These are phyloP conservation scores for Kodamaea plutei DNA, from an alignment of 1,139 yeast species.

Conservation along the genomic window DNA sequence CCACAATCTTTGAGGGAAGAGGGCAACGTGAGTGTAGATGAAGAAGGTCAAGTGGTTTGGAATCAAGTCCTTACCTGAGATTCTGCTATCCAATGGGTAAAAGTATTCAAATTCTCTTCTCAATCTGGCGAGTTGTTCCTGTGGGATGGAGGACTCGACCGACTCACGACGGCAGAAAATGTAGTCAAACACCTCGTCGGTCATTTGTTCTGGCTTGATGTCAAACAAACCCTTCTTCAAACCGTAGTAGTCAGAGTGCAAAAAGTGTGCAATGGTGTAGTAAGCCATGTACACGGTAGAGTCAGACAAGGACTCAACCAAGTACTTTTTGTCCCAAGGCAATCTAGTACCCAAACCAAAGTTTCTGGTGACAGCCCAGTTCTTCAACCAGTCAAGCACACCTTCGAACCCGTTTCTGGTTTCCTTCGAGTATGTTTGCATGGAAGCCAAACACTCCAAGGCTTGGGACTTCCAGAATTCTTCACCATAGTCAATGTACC, in stretches of 20 bases:
- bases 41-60: conserved; percentile 97
- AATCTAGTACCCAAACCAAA: conserved; percentile 93
- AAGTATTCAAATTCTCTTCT: conserved; percentile 95
- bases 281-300: conserved; percentile 96
- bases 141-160: conserved; percentile 58
- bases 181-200: conserved; percentile 91
- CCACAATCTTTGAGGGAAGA: conserved; percentile 90
- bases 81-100: conserved; percentile 86
- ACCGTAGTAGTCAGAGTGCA: conserved; percentile 88
- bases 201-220: conserved; percentile 79
- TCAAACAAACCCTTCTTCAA: conserved; percentile 64
- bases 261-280: conserved; percentile 83
- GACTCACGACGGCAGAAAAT: conserved; percentile 72
- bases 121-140: conserved; percentile 62
- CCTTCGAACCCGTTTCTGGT: conserved; percentile 91
- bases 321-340: conserved; percentile 95
- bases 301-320: conserved; percentile 93
- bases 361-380: conserved; percentile 98
- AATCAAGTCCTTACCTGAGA: conserved; percentile 95
- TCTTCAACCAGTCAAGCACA: conserved; percentile 92
- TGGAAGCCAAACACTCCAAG: conserved; percentile 66
- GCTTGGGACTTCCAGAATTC: conserved; percentile 85
- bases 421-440: conserved; percentile 82
- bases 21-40: conserved; percentile 87
- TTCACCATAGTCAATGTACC: conserved; percentile 98